These are phyloP conservation scores for Aspergillus chevalieri DNA, from an alignment of 2,329 filamentous ascomycete genomes.

Conservation along the genomic window DNA sequence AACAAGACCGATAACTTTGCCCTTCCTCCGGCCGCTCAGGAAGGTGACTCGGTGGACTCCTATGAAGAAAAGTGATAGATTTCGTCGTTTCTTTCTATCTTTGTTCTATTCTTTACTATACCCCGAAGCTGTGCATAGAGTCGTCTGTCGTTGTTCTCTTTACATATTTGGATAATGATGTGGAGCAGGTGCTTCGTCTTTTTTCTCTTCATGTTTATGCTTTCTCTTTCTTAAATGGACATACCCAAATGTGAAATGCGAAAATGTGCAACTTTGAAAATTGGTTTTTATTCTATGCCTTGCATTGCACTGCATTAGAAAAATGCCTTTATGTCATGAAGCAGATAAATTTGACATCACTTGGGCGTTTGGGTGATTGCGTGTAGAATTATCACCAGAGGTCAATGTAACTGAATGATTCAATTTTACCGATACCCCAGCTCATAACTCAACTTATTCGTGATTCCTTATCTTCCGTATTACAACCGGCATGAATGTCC, in stretches of 20 bases:
- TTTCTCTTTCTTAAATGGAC: neutral
- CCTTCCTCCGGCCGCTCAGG: constrained; percentile 29
- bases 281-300: neutral
- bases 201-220: neutral
- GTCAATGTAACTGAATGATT: no score
- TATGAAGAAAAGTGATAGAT: constrained; percentile 17
- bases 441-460: no score
- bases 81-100: neutral
- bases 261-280: neutral
- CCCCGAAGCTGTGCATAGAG: neutral
- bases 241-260: neutral
- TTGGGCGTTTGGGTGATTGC: neutral
- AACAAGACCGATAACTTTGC: constrained; percentile 27
- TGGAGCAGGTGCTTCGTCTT: neutral
- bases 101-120: neutral
- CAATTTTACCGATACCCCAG: no score
- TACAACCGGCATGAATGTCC: no score
- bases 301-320: neutral
- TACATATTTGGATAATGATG: neutral
- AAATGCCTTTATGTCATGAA: neutral
- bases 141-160: neutral
- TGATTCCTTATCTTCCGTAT: no score
- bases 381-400: no score
- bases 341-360: neutral
- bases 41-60: constrained; percentile 16